These are phyloP conservation scores for Pyropia yezoensis DNA, from an alignment of 23 red algal genomes.

Conservation along the genomic window DNA sequence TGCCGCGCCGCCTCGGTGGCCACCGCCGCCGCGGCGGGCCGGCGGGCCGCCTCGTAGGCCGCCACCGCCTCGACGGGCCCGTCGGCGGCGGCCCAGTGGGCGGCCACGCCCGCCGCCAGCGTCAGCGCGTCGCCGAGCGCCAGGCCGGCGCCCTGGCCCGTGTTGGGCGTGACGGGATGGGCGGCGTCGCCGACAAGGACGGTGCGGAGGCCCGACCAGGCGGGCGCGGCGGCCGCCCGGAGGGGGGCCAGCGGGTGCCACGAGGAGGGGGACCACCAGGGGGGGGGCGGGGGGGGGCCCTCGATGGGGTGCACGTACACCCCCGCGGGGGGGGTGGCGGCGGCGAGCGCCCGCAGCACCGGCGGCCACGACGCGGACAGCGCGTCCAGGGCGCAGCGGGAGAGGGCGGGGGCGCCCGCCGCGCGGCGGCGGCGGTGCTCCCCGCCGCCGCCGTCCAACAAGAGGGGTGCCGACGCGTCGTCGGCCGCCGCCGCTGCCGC, in stretches of 20 bases:
- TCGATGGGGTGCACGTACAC: constrained; percentile 49
- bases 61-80: constrained; percentile 61
- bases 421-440: too few species aligned
- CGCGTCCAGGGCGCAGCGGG: not conserved
- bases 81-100: constrained; percentile 26
- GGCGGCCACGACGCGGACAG: constrained; percentile 15
- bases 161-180: constrained; percentile 82
- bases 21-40: constrained; percentile 3
- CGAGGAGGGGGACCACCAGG: constrained; percentile 16
- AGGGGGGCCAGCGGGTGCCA: too few species aligned
- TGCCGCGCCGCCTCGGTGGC: constrained; percentile 16
- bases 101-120: constrained; percentile 31
- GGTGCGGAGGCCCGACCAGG: constrained; percentile 28
- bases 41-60: constrained; percentile 23
- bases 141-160: constrained; percentile 80
- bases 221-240: not conserved
- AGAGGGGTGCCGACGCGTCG: too few species aligned
- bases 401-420: not conserved
- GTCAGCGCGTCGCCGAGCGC: constrained; percentile 57
- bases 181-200: constrained; percentile 85
- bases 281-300: constrained; percentile 3
- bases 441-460: too few species aligned
- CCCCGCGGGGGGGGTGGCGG: constrained; percentile 1
- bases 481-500: too few species aligned
- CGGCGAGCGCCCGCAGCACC: constrained; percentile 14